Base-by-base conservation (phyloP, 495 filamentous ascomycete species). In the Penicillium turbatum region DNA sequence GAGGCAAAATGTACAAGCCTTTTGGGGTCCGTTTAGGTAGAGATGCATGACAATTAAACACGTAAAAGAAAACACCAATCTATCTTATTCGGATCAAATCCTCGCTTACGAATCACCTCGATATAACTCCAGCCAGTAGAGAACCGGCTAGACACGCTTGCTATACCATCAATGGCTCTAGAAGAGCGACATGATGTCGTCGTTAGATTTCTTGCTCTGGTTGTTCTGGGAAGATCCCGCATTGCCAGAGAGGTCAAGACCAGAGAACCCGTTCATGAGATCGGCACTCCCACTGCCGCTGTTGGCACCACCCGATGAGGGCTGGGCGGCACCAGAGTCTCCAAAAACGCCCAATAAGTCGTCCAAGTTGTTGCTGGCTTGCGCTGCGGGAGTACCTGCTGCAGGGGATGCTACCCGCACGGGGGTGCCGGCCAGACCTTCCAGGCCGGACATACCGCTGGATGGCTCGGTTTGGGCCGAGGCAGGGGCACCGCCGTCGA, bases 401-500 rank as follows among this genome's bases (percentile, higher is more conserved):
- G 76, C 70, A 5, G 84, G 84, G 34, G 88, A 90, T 11, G 81
- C 82, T 2, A 87, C 81, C n/a, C 91, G 79, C 30, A 90, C 85
- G 6, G 92, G 90, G 10, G 91, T 95, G 12, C 86, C 88, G 26
- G 81, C 83, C 21, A 89, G 74, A 11, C 86, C 87, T 65, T 90
- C 88, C 1, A 91, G 72, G 15, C 87, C 86, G 13, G 82, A 84
- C 53, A 81, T 65, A 42, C 84, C 83, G 21, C 67, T 71, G 9
- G 73, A 62, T n/a, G 85, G 80, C 37, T 81, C 80, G 56, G 86
- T 86, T 57, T 95, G 88, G 15, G 90, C 82, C 15, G 86, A 91
- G 12, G 93, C 93, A 0, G 93, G 95, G 19, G 89, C 93, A 5
- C 88, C 85, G 27, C 93, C 95, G 65, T 97, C 93, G 68, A 97